phyloP scores from a whole-genome alignment of 345 rosid species.

The Draba incana region DNA sequence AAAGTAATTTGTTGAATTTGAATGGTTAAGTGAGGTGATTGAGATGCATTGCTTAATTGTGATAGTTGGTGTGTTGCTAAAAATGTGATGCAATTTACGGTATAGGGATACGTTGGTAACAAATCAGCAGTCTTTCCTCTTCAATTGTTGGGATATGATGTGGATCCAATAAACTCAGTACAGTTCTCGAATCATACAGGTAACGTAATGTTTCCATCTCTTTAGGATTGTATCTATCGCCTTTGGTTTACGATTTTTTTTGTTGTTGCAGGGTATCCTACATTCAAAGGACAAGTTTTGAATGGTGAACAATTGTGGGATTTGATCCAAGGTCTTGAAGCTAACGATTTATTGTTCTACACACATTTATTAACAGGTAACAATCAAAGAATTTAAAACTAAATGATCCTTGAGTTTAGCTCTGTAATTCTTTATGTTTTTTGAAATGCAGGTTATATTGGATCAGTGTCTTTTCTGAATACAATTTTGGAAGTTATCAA shows the following conservation, averaged over 20 bases:
- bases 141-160: constrained; percentile 92
- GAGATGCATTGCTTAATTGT: not conserved
- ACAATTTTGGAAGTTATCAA: constrained; percentile 71
- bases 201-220: constrained; percentile 45
- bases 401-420: too few relatives aligned
- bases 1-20: not conserved
- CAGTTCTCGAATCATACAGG: constrained; percentile 99
- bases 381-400: not conserved
- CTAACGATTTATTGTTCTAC: constrained; percentile 73
- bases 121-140: constrained; percentile 97
- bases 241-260: not conserved
- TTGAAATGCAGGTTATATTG: constrained; percentile 78
- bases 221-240: constrained; percentile 38
- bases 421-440: too few relatives aligned
- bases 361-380: constrained; percentile 93
- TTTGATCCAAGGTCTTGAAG: constrained; percentile 89
- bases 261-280: constrained; percentile 74
- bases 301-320: constrained; percentile 90
- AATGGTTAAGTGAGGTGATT: too few relatives aligned
- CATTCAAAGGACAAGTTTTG: constrained; percentile 92
- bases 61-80: too few relatives aligned
- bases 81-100: not conserved
- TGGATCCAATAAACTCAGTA: constrained; percentile 95
- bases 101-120: constrained; percentile 96
- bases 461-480: constrained; percentile 91